Base-by-base conservation (phyloP, 192 early-diverging fungal species). In the Entomortierella beljakovae region DNA sequence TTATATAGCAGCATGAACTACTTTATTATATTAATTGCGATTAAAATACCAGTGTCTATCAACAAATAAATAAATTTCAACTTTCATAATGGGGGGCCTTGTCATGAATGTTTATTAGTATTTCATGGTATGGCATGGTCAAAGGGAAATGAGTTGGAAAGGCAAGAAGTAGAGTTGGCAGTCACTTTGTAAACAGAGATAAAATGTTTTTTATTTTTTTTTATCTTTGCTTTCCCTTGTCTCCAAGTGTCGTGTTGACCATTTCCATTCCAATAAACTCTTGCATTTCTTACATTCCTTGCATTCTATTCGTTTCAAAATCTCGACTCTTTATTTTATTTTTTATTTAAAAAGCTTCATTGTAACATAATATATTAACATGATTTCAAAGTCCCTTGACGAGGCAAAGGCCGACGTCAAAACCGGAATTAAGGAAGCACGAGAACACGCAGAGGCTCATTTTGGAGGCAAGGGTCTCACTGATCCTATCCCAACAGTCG, bases 401-500 rank as follows among this genome's bases (percentile, higher is more conserved):
- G 73, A 77, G 50, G 73, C 73, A 28, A 68, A 77, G 65, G 66
- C 58, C 25, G 73, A 77, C 56, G 66, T 77, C 48, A 77, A 69
- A 38, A 54, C 31, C 26, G 58, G 60, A 20, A 42, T 77, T 32
- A 77, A 77, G 55, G 73, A 77, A 3, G 73, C 73, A n/a, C 58
- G 60, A 33, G 73, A 54, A 18, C 68, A 64, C 50, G 70, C 70
- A 20, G 64, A 73, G 33, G 66, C 73, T 2, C 62, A 65, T n/a
- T 71, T 62, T 71, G 66, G 67, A 22, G 64, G 70, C 58, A 84
- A 84, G 55, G 74, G 83, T 28, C 64, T 84, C 10, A 72, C 80
- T 18, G 83, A 84, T 52, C 83, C 83, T 29, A 82, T 84, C 46
- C 80, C 80, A n/a, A 82, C 83, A 16, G 83, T 82, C 34, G 74